These are phyloP conservation scores for Saccharomyces jurei DNA, from an alignment of 805 yeast species.

Conservation along the genomic window DNA sequence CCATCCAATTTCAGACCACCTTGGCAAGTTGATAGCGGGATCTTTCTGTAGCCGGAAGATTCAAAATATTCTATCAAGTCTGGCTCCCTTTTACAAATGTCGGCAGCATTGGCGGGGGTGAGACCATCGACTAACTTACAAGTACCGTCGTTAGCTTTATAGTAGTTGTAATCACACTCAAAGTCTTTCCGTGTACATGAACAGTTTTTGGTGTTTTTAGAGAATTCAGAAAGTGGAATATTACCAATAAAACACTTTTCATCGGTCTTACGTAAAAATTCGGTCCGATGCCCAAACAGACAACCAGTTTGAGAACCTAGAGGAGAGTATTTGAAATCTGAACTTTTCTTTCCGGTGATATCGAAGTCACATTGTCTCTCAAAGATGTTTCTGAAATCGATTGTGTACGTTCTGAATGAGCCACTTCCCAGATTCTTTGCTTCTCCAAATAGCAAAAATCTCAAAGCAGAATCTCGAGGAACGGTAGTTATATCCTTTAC, in stretches of 20 bases:
- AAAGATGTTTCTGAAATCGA: conserved; percentile 51
- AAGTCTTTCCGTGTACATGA: conserved; percentile 78
- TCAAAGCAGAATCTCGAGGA: conserved; percentile 82
- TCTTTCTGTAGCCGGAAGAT: conserved; percentile 86
- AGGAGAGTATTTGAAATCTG: conserved; percentile 58
- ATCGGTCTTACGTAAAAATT: conserved; percentile 49
- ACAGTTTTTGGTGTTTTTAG: conserved; percentile 56
- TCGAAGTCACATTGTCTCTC: conserved; percentile 49
- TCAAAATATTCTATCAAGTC: conserved; percentile 63
- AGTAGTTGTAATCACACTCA: conserved; percentile 89
- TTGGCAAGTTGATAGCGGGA: conserved; percentile 77
- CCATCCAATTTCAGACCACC: conserved; percentile 72
- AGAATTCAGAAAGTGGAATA: conserved; percentile 51
- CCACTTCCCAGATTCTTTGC: conserved; percentile 39
- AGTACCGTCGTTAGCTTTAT: conserved; percentile 64
- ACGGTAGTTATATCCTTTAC: conserved; percentile 78
- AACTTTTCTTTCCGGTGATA: conserved; percentile 35
- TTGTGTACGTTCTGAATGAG: conserved; percentile 39
- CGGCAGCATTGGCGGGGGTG: conserved; percentile 54
- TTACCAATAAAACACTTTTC: conserved; percentile 61
- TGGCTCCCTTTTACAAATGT: conserved; percentile 47
- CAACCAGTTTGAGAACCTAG: conserved; percentile 48
- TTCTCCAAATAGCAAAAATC: conserved; percentile 57
- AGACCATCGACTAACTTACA: conserved; percentile 77
- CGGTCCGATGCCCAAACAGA: conserved; percentile 62